Evolutionary conservation across 2,329 filamentous ascomycete species (phyloP).

Genomic region (Pochonia chlamydosporia): DNA sequence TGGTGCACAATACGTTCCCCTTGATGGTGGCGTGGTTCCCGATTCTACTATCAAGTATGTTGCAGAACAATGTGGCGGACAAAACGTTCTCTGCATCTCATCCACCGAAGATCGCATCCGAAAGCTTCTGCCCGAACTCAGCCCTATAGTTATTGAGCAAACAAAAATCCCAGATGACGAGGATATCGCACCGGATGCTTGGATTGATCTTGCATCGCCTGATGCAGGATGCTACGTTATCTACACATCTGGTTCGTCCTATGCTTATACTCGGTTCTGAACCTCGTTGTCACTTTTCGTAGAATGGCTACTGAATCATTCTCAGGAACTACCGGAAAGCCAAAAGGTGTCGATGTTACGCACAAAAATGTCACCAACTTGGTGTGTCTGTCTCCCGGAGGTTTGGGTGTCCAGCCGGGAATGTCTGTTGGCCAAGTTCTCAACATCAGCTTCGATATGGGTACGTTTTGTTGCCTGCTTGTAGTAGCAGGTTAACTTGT

Average conservation of each 20-base stretch:
- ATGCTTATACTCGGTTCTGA: neutral
- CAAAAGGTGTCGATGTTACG: constrained; percentile 53
- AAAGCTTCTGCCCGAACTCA: constrained; percentile 17
- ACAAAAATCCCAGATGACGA: neutral
- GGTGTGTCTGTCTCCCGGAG: constrained; percentile 43
- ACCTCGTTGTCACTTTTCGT: neutral
- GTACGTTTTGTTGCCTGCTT: constrained; percentile 29
- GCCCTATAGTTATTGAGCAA: constrained; percentile 24
- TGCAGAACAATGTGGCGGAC: constrained; percentile 37
- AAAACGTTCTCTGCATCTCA: constrained; percentile 41
- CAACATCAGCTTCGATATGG: constrained; percentile 57
- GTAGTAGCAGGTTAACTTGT: constrained; percentile 9
- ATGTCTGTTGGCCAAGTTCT: constrained; percentile 49
- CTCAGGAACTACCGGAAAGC: constrained; percentile 46
- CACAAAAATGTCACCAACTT: constrained; percentile 51
- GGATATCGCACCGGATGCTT: constrained; percentile 7
- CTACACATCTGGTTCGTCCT: constrained; percentile 44
- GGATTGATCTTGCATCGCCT: constrained; percentile 27
- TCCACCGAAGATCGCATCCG: constrained; percentile 28
- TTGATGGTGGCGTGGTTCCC: constrained; percentile 49
- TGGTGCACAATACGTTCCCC: constrained; percentile 53
- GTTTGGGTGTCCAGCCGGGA: constrained; percentile 42
- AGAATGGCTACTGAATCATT: neutral
- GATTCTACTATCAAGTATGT: constrained; percentile 43
- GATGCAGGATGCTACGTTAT: constrained; percentile 40